These are phyloP conservation scores for Dioscorea dumetorum DNA, from an alignment of 106 monocot genomes.

Conservation along the genomic window DNA sequence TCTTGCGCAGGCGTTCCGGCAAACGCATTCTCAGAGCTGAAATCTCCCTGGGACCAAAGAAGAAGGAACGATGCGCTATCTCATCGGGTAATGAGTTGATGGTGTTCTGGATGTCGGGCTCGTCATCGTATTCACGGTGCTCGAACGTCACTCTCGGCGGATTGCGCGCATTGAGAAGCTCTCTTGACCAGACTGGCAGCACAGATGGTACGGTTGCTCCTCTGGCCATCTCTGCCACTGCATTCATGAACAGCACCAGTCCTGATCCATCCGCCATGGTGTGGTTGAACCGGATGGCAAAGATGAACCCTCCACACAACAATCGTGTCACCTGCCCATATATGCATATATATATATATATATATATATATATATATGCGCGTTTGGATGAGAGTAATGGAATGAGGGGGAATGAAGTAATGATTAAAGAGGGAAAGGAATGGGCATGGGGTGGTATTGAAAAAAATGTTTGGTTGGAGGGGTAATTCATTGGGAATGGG, in stretches of 20 bases:
- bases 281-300: conserved; percentile 23
- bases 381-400: too few relatives aligned
- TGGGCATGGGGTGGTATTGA: too few relatives aligned
- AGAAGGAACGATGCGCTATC: conserved; percentile 1
- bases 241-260: conserved; percentile 13
- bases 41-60: conserved; percentile 7
- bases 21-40: neutral
- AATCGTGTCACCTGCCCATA: conserved; percentile 29
- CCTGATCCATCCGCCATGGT: conserved; percentile 18
- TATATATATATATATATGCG: too few relatives aligned
- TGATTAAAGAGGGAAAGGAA: too few relatives aligned
- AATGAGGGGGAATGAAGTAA: too few relatives aligned
- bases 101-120: neutral
- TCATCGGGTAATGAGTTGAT: neutral
- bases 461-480: too few relatives aligned
- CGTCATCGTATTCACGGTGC: conserved; percentile 25
- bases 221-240: conserved; percentile 21
- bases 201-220: conserved; percentile 16
- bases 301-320: conserved; percentile 25
- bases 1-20: conserved; percentile 2
- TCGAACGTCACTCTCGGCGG: conserved; percentile 16
- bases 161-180: conserved; percentile 10
- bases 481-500: too few relatives aligned
- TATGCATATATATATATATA: neutral
- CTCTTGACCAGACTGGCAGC: conserved; percentile 26